Evolutionary conservation across 2,329 filamentous ascomycete species (phyloP), one percentile per base, ranked within the genome.

Genomic region (Coniosporium uncinatum): DNA sequence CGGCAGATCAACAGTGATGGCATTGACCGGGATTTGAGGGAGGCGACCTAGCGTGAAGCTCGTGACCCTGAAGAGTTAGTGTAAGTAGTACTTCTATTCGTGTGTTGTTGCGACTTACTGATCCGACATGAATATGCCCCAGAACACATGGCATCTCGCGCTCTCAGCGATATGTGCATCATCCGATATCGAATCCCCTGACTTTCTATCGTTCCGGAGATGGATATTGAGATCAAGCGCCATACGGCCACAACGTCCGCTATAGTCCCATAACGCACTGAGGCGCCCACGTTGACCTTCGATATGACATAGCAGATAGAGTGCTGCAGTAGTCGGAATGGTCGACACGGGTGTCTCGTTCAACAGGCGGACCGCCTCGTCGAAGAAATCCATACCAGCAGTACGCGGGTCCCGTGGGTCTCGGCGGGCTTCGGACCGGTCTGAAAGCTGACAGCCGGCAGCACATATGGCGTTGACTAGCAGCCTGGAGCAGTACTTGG

Each of bases 221-320:
- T 88, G 82, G 36, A 88, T 58, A 1, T 82, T 81, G 69, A 87
- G 79, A 55, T 87, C 85, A 29, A 88, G 69, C 22, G 82, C 83
- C 46, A 88, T 73, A 4, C 82, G 75, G 43, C 88, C 78, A 52
- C 82, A 86, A 56, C 86, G 79, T 1, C 84, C 83, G 3, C 81
- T 78, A 47, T 85, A 83, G 43, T 78, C 83, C 70, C 83, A 87
- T 39, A 83, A 85, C 48, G 83, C 79, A 22, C 81, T 85, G 52
- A 88, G 81, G 24, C 83, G 72, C 1, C 83, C 83, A 47, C 79
- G 81, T 52, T 83, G 87, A 3, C 81, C 82, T 62, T 89, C 83
- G 33, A 84, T 69, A 47, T 88, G 79, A 5, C 81, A 82, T 82
- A 90, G 85, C 51, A 89, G 76, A 5, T 83, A 83, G 16, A 89